Percentiles rank a stretch among this genome's conserved stretches.
Evolutionary conservation across 2,329 filamentous ascomycete species (phyloP).

Genomic region (Penicillium freii): DNA sequence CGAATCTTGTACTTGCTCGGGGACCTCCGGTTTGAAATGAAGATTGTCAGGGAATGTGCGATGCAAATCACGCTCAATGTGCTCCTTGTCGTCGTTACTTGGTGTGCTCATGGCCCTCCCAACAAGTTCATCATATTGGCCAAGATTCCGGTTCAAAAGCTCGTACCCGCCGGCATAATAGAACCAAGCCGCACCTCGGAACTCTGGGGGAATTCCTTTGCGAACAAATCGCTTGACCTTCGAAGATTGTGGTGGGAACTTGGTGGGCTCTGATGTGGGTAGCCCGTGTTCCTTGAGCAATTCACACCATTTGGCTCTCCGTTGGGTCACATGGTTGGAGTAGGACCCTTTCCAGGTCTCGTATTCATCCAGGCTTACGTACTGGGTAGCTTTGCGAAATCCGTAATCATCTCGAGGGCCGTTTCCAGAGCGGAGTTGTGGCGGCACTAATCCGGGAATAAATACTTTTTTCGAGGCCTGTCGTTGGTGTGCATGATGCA

Average conservation of each 20-base stretch:
- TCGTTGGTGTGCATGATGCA: constrained; percentile 17
- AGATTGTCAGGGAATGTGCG: constrained; percentile 94
- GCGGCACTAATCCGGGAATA: constrained; percentile 41
- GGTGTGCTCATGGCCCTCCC: constrained; percentile 62
- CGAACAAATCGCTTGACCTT: constrained; percentile 88
- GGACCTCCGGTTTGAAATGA: constrained; percentile 70
- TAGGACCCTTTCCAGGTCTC: constrained; percentile 78
- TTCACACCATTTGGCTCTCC: constrained; percentile 77
- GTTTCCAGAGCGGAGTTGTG: constrained; percentile 32
- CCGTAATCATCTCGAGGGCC: constrained; percentile 75
- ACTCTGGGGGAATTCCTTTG: constrained; percentile 91
- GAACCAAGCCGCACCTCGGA: constrained; percentile 95
- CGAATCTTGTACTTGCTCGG: constrained; percentile 17
- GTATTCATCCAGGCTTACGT: constrained; percentile 73
- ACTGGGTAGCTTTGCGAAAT: constrained; percentile 83
- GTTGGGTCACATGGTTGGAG: constrained; percentile 68
- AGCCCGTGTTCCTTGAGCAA: constrained; percentile 75
- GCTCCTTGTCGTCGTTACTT: constrained; percentile 74
- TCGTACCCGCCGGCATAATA: constrained; percentile 88
- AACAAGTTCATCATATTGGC: constrained; percentile 72
- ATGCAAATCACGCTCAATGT: constrained; percentile 90
- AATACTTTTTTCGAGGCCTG: constrained; percentile 30
- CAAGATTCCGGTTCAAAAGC: constrained; percentile 71
- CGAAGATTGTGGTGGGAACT: constrained; percentile 75
- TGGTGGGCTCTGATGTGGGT: constrained; percentile 66